Base-by-base conservation (phyloP, 257 asterid species). In the Plantago major region DNA sequence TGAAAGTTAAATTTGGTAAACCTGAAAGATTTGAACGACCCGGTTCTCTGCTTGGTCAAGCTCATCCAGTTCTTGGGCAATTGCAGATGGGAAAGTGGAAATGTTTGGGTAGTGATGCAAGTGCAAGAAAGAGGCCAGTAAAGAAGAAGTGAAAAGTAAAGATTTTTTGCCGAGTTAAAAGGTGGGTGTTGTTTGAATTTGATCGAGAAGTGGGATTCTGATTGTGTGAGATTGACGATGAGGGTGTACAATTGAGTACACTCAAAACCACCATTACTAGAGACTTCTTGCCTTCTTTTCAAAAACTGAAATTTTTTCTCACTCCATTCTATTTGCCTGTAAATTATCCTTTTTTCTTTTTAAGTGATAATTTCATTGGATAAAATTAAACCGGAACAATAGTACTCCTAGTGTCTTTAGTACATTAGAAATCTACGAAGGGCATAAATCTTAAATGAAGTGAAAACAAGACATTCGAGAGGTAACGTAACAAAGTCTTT, bases 11-110 rank as follows among this genome's bases (percentile, higher is more conserved):
- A 45, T 43, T 12, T 5, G 7, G 47, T 7, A 15, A 64, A 86
- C 97, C 93, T 89, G 87, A 73, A 89, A 89, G 46, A 86, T 76
- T 44, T 72, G 85, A 65, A 79, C 83, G 16, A 73, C 51, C 46
- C 87, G 80, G 45, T 70, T 75, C 75, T 89, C 95, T 57, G 82
- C 75, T 62, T 58, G 77, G 55, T 89, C 80, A 58, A 65, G 67
- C 49, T 75, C 81, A 22, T 86, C 94, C 43, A 66, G 73, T 58
- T 73, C 58, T 42, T 54, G 76, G 55, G 86, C 91, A 53, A 74
- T 52, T 64, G 89, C 91, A 17, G 79, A 45, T 55, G 74, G 69
- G 43, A 43, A 59, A 22, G 73, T 53, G 74, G 77, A 62, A 19
- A 66, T 26, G 60, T 14, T 38, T 49, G 72, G 70, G 56, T 55